Conservation (phyloP, 129 eudicot species). For the Flaveria robusta region DNA sequence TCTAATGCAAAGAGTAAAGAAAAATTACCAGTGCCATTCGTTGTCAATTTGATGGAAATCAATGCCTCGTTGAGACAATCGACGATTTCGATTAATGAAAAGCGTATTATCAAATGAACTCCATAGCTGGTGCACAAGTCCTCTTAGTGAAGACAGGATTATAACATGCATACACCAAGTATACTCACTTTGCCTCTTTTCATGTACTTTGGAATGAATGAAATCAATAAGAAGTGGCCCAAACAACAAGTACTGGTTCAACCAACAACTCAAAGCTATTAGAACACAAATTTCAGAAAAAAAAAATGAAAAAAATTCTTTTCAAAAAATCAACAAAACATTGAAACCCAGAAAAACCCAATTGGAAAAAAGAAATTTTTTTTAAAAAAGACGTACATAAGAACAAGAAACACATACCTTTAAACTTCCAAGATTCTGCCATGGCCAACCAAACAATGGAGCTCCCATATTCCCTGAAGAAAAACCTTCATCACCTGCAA, state of each 20-base stretch:
- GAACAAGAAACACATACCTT: conserved; percentile 49
- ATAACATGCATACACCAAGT: conserved; percentile 63
- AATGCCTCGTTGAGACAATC: conserved; percentile 50
- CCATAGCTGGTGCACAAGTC: conserved; percentile 72
- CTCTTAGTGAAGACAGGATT: conserved; percentile 56
- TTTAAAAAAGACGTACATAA: not conserved
- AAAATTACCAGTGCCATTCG: conserved; percentile 82
- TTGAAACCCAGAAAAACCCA: not conserved
- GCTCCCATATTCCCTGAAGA: conserved; percentile 47
- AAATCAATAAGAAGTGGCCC: conserved; percentile 62
- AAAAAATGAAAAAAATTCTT: not conserved
- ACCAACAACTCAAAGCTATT: not conserved
- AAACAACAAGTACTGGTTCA: conserved; percentile 63
- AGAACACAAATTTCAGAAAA: not conserved
- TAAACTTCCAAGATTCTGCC: conserved; percentile 63
- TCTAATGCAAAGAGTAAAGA: not conserved
- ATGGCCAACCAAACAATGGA: conserved; percentile 82
- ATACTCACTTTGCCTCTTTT: conserved; percentile 35
- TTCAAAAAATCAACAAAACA: conserved; percentile 4
- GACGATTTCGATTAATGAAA: conserved; percentile 51
- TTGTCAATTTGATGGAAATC: conserved; percentile 71
- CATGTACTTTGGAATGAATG: conserved; percentile 41
- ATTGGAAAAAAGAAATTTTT: too few species aligned
- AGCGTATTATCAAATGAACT: conserved; percentile 44
- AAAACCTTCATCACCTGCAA: conserved; percentile 25